These are phyloP conservation scores for Hortaea sp. DNA, from an alignment of 2,329 filamentous ascomycete species.

Conservation along the genomic window DNA sequence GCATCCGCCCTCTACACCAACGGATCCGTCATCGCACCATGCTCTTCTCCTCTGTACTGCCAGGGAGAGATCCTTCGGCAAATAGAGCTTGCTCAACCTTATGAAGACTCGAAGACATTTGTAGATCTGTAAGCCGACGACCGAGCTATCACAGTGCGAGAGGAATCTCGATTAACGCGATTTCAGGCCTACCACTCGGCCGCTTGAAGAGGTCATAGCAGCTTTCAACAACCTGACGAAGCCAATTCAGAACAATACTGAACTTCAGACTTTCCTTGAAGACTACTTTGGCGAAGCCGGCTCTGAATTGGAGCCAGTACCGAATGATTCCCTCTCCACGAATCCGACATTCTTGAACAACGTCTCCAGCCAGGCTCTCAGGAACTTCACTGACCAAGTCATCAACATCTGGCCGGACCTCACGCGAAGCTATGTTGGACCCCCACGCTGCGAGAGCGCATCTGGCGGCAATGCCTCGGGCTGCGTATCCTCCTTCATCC, in stretches of 20 bases:
- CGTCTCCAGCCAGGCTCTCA: conserved; percentile 48
- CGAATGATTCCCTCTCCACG: conserved; percentile 42
- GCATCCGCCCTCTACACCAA: conserved; percentile 45
- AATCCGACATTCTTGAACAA: conserved; percentile 49
- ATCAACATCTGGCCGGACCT: conserved; percentile 61
- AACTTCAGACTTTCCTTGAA: conserved; percentile 51
- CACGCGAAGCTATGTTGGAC: conserved; percentile 48
- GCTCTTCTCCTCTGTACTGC: conserved; percentile 59
- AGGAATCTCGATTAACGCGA: background rate
- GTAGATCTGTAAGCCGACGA: conserved; percentile 41
- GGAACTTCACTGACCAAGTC: conserved; percentile 52
- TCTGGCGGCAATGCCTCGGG: conserved; percentile 40
- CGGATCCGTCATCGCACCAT: conserved; percentile 52
- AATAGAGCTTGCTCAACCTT: conserved; percentile 54
- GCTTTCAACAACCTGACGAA: conserved; percentile 51
- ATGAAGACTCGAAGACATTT: conserved; percentile 60
- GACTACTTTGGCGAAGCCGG: conserved; percentile 55
- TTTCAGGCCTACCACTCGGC: conserved; percentile 43
- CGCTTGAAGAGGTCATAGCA: conserved; percentile 50
- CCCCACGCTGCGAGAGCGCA: conserved; percentile 7
- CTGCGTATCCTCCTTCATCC: conserved; percentile 56
- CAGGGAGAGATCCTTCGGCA: conserved; percentile 53
- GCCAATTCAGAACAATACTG: conserved; percentile 54
- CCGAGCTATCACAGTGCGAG: background rate
- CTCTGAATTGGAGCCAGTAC: conserved; percentile 49